Evolutionary conservation across 2,329 filamentous ascomycete species (phyloP), one percentile per base, ranked within the genome.

Genomic region (Leptographium radiaticola): DNA sequence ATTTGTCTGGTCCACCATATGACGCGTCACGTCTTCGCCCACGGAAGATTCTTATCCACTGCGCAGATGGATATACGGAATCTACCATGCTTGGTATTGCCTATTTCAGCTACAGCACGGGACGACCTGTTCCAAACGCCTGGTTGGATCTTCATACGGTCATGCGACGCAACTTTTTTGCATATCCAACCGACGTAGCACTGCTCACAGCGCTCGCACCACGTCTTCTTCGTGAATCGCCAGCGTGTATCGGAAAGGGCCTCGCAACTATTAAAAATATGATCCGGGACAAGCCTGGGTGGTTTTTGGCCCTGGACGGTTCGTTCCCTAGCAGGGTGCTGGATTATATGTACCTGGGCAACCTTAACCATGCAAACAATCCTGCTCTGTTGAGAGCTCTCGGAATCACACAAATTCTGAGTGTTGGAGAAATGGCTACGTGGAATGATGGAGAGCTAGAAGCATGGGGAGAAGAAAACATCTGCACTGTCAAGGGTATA

Each of bases 321-420:
- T 95, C 89, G 30, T 76, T 97, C 25, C 93, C 93, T 1, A 95
- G 88, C 64, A 81, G 91, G 15, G 80, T 98, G 42, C 71, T 95
- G 44, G 84, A 90, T 53, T 96, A 97, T 65, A 89, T 98, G 83
- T 98, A 98, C 65, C 78, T 98, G 13, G 93, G 93, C 1, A 97
- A 97, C 62, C 75, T 97, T 16, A 82, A 81, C 0, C 93, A 98
- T 65, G 93, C 93, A 9, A 97, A 97, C 64, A 97, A 97, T 61
- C 88, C 90, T 0, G 86, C 87, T 53, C 71, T 98, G 36, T 71
- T 98, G 36, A 77, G 75, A 57, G 80, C 84, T 46, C 71, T 98
- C 56, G 91, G 91, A 0, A 95, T 98, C 56, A 79, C 76, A 15
- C 87, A 94, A 62, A 83, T 98, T 45, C 73, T 98, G 33, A 96